Evolutionary conservation across 192 early-diverging fungal species (phyloP).

Genomic region (Thamnidium elegans): DNA sequence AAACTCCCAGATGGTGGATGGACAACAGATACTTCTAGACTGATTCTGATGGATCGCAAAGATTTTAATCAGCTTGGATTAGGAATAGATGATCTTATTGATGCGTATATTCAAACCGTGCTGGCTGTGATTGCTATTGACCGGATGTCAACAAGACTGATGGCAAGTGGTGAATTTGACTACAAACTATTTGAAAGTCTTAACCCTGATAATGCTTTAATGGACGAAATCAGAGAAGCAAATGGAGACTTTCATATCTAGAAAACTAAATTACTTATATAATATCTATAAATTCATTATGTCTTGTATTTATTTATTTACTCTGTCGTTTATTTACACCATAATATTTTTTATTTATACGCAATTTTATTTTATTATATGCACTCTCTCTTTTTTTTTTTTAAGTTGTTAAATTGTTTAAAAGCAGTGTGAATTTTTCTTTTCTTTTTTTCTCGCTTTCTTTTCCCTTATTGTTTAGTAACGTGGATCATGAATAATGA

Average conservation of each 20-base stretch:
- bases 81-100: slow-evolving; percentile 84
- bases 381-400: neutral
- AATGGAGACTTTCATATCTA: slow-evolving; percentile 28
- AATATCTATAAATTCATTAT: neutral
- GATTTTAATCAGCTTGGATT: slow-evolving; percentile 86
- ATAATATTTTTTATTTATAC: too few relatives aligned
- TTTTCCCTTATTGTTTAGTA: neutral
- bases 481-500: too few relatives aligned
- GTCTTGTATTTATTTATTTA: neutral
- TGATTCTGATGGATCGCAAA: slow-evolving; percentile 88
- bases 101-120: slow-evolving; percentile 87
- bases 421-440: neutral
- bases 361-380: neutral
- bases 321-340: neutral
- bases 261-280: neutral
- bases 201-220: slow-evolving; percentile 58
- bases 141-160: slow-evolving; percentile 63
- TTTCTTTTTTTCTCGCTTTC: neutral
- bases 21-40: slow-evolving; percentile 78
- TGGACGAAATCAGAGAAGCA: slow-evolving; percentile 48
- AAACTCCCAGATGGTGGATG: slow-evolving; percentile 71
- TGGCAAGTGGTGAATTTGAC: slow-evolving; percentile 52
- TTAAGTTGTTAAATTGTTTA: neutral
- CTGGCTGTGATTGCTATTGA: slow-evolving; percentile 84
- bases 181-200: slow-evolving; percentile 55